phyloP scores from a whole-genome alignment of 1,139 yeast genomes.

The Scheffersomyces illinoinensis region DNA sequence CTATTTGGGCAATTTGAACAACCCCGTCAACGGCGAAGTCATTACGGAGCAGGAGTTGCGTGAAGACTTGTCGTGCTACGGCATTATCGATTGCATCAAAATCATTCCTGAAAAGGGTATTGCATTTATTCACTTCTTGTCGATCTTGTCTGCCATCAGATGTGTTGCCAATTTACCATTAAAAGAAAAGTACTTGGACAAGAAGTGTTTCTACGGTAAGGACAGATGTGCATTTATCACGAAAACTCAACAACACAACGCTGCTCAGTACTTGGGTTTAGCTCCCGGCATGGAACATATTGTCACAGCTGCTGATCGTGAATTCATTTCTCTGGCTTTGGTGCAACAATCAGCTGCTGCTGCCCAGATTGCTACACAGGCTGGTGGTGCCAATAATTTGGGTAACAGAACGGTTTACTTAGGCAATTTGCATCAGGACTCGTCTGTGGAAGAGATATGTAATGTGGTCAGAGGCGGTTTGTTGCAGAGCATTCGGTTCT shows the following conservation, averaged over 20 bases:
- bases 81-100: conserved; percentile 58
- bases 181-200: conserved; percentile 55
- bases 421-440: conserved; percentile 83
- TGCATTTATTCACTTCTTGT: conserved; percentile 61
- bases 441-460: conserved; percentile 89
- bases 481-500: conserved; percentile 68
- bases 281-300: conserved; percentile 89
- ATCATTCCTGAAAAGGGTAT: conserved; percentile 59
- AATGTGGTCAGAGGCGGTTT: conserved; percentile 93
- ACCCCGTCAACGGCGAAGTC: conserved; percentile 43
- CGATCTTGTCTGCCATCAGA: conserved; percentile 57
- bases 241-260: conserved; percentile 94
- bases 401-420: conserved; percentile 92
- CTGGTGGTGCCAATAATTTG: conserved; percentile 75
- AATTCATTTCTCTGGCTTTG: conserved; percentile 57
- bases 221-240: conserved; percentile 77
- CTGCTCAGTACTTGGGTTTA: conserved; percentile 90
- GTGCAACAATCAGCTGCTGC: conserved; percentile 73
- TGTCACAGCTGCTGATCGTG: conserved; percentile 78
- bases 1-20: conserved; percentile 69
- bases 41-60: conserved; percentile 60
- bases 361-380: conserved; percentile 70
- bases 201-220: conserved; percentile 61
- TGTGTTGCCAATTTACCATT: conserved; percentile 59
- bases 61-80: conserved; percentile 52